Base-by-base conservation (phyloP, 208 protist species). In the Naegleria gruberi region DNA sequence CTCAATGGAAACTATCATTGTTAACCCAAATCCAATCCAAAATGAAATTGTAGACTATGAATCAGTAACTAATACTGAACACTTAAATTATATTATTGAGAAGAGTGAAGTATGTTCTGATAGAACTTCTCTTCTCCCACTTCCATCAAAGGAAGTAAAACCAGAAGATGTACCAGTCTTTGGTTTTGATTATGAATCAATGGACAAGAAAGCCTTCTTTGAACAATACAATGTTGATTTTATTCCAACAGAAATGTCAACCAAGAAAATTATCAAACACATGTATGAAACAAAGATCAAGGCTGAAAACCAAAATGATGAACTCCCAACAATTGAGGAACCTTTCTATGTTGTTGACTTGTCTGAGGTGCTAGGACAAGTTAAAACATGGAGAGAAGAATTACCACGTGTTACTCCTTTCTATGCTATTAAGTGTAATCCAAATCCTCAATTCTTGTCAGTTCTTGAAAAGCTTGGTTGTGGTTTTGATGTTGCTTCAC, bases 371-470 rank as follows among this genome's bases (percentile, higher is more conserved):
- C 93, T 96, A 77, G 91, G 93, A 89, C 94, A 96, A 92, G 93
- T 95, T 91, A 92, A 91, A 55, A 90, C 91, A 41, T 97, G 94
- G 94, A 93, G 92, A 40, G 85, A 93, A 87, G 89, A 89, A 81
- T 91, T 97, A 57, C 95, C 95, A 82, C 93, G 94, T 90, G 95
- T 97, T 74, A 91, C 92, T 15, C 95, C 95, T 26, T 91, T 94
- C 93, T 97, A 96, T 77, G 95, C 95, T 34, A 92, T 97, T 87
- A 97, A 97, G 91, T 97, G 94, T 90, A 97, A 97, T 89, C 93
- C 93, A 34, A 19, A 92, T 45, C 26, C 89, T 34, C 86, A 90
- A 5, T 86, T 97, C 55, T 7, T 85, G 34, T 37, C 30, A 82
- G 89, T 55, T 8, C 90, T 97, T 82, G 91, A 94, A 55, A 91